phyloP scores from a whole-genome alignment of 441 rosid species.

The Bruguiera hainesii region DNA sequence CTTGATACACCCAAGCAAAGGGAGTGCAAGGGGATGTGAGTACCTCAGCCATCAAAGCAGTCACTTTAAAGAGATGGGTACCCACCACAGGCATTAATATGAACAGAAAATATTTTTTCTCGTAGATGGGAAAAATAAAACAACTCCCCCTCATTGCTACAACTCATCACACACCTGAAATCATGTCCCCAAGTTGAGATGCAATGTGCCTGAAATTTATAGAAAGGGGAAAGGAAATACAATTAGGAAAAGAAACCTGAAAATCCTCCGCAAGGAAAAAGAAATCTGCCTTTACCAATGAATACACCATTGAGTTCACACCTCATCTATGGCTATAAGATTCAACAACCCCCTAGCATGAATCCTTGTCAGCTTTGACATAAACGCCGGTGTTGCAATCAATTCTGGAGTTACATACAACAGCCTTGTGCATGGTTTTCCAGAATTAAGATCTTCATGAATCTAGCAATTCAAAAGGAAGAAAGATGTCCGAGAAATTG shows the following conservation, averaged over 20 bases:
- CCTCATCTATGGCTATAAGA: constrained; percentile 96
- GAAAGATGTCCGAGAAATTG: background rate
- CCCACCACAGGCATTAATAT: no score
- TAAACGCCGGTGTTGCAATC: constrained; percentile 81
- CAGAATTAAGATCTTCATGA: constrained; percentile 86
- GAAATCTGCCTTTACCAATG: background rate
- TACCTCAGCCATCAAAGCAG: no score
- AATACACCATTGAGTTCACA: constrained; percentile 15
- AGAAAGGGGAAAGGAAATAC: constrained; percentile 15
- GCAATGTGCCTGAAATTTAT: constrained; percentile 82
- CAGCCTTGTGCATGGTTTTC: constrained; percentile 73
- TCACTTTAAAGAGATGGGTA: no score
- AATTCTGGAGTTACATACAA: constrained; percentile 92
- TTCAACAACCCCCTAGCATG: constrained; percentile 78
- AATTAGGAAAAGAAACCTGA: constrained; percentile 7
- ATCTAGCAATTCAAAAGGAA: constrained; percentile 45
- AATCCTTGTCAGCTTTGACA: constrained; percentile 69
- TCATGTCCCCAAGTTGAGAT: constrained; percentile 99
- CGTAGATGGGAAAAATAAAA: background rate
- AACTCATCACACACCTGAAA: constrained; percentile 68
- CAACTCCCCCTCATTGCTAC: constrained; percentile 3
- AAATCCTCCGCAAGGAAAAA: background rate
- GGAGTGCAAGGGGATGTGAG: background rate
- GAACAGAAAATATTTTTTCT: no score
- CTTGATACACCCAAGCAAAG: background rate